Base-by-base conservation (phyloP, 2,329 filamentous ascomycete genomes). In the Dendrostoma leiphaemia region DNA sequence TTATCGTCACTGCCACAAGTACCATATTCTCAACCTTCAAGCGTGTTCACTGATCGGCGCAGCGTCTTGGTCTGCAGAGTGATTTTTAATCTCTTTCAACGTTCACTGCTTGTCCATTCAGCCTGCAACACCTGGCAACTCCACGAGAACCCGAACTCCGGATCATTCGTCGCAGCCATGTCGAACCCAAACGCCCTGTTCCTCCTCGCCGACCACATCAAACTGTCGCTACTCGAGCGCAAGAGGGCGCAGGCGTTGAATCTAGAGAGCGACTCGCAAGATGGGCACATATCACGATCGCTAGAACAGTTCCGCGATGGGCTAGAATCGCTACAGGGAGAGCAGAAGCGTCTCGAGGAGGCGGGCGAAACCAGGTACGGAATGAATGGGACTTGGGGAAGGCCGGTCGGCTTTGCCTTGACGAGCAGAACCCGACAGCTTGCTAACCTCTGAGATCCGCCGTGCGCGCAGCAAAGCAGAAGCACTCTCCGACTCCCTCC, bases 131-230 rank as follows among this genome's bases (percentile, higher is more conserved):
- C 23, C 38, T 26, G 21, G 21, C n/a, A 13, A 21, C 17, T n/a
- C 28, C 48, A 35, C 28, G 26, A 35, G n/a, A n/a, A n/a, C n/a
- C n/a, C n/a, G n/a, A n/a, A n/a, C n/a, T n/a, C n/a, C n/a, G n/a
- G n/a, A n/a, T n/a, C n/a, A n/a, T n/a, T 26, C 31, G 8, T 32
- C 19, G 34, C 41, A 47, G 67, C 57, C 65, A 82, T 82, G 80
- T 74, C 79, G 59, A 85, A 80, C 62, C 73, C 81, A 35, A 85
- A 84, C 66, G 92, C 97, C 71, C 86, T 97, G 62, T 91, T 92
- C 69, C 87, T 97, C 51, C 84, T 97, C 54, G 91, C 92, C 65
- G 94, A 99, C 74, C 93, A 97, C 73, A 90, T 97, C 79, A 97
- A 97, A 74, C 84, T 97, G 58, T 96, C 92, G 13, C 81, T 99